Conservation (phyloP, 2,329 filamentous ascomycete genomes). For the Leptographium radiaticola region DNA sequence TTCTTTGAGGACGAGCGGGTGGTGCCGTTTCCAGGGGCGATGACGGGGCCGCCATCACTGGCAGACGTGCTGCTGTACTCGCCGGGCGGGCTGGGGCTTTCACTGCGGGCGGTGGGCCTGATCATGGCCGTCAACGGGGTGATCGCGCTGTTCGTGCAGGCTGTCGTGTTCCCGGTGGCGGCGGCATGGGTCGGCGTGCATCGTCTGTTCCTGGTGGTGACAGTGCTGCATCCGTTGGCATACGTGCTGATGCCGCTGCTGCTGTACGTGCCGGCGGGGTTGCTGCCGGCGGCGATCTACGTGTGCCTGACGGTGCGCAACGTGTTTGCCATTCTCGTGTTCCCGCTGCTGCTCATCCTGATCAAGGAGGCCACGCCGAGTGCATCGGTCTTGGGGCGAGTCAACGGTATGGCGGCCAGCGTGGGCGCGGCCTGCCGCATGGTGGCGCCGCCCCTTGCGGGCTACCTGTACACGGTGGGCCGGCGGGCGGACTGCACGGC, state of each 20-base stretch:
- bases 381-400: slow-evolving; percentile 42
- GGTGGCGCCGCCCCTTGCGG: slow-evolving; percentile 50
- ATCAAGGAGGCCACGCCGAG: slow-evolving; percentile 54
- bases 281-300: slow-evolving; percentile 46
- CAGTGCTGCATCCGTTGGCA: slow-evolving; percentile 46
- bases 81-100: slow-evolving; percentile 49
- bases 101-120: slow-evolving; percentile 47
- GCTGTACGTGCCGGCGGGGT: slow-evolving; percentile 34
- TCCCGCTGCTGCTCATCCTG: slow-evolving; percentile 52
- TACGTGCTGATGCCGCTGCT: slow-evolving; percentile 48
- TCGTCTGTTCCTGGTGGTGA: slow-evolving; percentile 43
- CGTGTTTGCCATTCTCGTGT: slow-evolving; percentile 49
- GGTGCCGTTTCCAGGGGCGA: slow-evolving; percentile 19
- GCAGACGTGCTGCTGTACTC: slow-evolving; percentile 34
- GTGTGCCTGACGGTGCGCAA: slow-evolving; percentile 43
- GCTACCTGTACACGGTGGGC: slow-evolving; percentile 49
- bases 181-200: slow-evolving; percentile 46
- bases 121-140: slow-evolving; percentile 42
- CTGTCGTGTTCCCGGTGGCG: slow-evolving; percentile 49
- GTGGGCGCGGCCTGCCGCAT: slow-evolving; percentile 55
- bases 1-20: slow-evolving; percentile 70
- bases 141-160: slow-evolving; percentile 62
- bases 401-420: slow-evolving; percentile 54
- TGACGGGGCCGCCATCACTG: slow-evolving; percentile 10
- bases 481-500: slow-evolving; percentile 45